Base-by-base conservation (phyloP, 1,139 yeast species). In the Blastobotrys malaysiensis region DNA sequence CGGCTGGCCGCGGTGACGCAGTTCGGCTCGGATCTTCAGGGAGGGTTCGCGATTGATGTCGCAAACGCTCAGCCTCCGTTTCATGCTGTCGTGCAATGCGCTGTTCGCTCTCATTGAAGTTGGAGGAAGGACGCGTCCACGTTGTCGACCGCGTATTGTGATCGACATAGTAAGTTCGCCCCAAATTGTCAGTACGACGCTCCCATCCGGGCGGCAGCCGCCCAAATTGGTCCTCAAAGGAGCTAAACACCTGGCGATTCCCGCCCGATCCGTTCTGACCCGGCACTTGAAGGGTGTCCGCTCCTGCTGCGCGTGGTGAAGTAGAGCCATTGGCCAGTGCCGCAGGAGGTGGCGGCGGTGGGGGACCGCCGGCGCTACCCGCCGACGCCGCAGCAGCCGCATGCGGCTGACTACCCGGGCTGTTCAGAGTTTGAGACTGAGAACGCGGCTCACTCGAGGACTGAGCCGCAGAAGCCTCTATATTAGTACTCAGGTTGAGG, bases 201-300 rank as follows among this genome's bases (percentile, higher is more conserved):
- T 93, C 99, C 99, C 99, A 93, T 2, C 99, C 99, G 3, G 97
- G 88, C 5, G 99, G 99, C 62, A 93, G 77, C 65, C 97, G 80
- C 50, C 99, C 99, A 65, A 84, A 83, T 69, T 93, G 98, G 72
- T 93, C 99, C 72, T 93, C 99, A 69, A 93, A 93, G 1, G 98
- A 88, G 79, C 63, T 73, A 73, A 43, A 70, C 60, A 52, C 63
- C 55, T 16, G 65, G 49, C 48, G 60, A 19, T 24, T 24, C 45
- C 21, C 53, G 49, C 50, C 51, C 43, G 26, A 11, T 55, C 56
- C 16, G 57, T 9, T 55, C 22, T 21, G 57, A 16, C 39, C 39
- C 39, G 39, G 39, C 4, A 31, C 39, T 43, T 22, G 57, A 36
- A 5, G 60, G 45, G 18, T 61, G 57, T 20, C 52, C 24, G 11